Conservation (phyloP, 2,329 filamentous ascomycete species). For the Aspergillus udagawae region DNA sequence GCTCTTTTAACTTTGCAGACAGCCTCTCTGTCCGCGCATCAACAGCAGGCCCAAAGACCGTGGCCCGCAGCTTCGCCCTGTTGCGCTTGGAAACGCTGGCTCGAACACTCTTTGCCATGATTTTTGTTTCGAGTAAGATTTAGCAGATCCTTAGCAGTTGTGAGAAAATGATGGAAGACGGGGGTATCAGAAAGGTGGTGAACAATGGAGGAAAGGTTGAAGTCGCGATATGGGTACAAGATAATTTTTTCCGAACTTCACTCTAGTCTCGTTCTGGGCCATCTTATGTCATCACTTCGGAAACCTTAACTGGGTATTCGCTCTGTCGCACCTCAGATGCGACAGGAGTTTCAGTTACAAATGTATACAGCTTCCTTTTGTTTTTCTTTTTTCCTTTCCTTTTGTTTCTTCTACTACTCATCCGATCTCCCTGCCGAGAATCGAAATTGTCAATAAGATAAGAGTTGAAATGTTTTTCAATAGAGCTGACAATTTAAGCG, state of each 20-base stretch:
- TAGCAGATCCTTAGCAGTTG: neutral
- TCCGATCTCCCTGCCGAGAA: neutral
- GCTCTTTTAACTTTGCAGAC: slow-evolving; percentile 77
- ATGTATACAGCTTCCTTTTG: neutral
- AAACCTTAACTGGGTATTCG: slow-evolving; percentile 6
- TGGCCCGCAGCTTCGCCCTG: slow-evolving; percentile 71
- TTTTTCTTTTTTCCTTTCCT: neutral
- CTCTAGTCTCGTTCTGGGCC: slow-evolving; percentile 9
- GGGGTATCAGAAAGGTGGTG: neutral
- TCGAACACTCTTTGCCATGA: slow-evolving; percentile 84
- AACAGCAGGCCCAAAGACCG: slow-evolving; percentile 81
- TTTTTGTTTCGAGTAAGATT: slow-evolving; percentile 19
- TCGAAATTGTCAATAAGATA: neutral
- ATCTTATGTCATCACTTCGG: slow-evolving; percentile 34
- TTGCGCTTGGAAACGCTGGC: slow-evolving; percentile 79
- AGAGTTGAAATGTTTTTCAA: slow-evolving; percentile 29
- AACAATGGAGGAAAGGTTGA: slow-evolving; percentile 1
- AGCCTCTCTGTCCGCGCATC: slow-evolving; percentile 75
- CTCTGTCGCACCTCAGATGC: neutral
- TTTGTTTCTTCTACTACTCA: neutral
- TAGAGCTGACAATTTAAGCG: slow-evolving; percentile 14
- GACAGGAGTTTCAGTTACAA: neutral
- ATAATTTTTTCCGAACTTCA: slow-evolving; percentile 1
- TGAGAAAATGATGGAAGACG: neutral
- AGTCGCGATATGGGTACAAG: neutral